A percentile compares a stretch with the other conserved stretches of the same genome.
Evolutionary conservation across 2,329 filamentous ascomycete species (phyloP).

Genomic region (Capronia epimyces): DNA sequence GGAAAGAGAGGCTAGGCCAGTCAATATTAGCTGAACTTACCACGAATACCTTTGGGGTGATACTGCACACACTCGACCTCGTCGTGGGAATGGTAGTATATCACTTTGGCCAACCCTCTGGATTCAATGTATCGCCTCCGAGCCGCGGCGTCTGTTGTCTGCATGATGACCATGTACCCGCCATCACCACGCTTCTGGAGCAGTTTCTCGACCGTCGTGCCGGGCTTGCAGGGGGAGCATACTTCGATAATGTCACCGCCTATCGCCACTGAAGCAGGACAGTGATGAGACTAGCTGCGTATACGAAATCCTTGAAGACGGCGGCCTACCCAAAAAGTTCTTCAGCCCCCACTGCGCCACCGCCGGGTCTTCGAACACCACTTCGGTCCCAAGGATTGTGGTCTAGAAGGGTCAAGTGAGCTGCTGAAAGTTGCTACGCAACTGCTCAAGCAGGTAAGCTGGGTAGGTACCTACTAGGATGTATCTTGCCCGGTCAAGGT

Average conservation of each 20-base stretch:
- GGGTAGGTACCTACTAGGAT: constrained; percentile 21
- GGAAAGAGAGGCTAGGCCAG: too few relatives aligned
- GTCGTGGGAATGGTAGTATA: constrained; percentile 33
- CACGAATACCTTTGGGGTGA: constrained; percentile 42
- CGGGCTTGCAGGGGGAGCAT: constrained; percentile 34
- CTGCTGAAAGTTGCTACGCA: background rate
- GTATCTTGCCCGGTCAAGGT: constrained; percentile 26
- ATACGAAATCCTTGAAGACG: background rate
- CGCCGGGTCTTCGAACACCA: constrained; percentile 37
- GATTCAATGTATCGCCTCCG: constrained; percentile 37
- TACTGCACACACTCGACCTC: constrained; percentile 40
- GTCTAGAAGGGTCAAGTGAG: constrained; percentile 17
- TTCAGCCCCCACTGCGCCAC: constrained; percentile 39
- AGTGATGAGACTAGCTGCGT: background rate
- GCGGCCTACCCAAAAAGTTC: constrained; percentile 36
- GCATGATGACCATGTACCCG: constrained; percentile 49
- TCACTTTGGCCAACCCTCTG: constrained; percentile 35
- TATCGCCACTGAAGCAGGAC: constrained; percentile 33
- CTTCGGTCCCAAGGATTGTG: constrained; percentile 37
- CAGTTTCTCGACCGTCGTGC: constrained; percentile 40
- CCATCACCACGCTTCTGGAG: constrained; percentile 42
- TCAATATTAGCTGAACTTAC: constrained; percentile 18
- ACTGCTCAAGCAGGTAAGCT: background rate
- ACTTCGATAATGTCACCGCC: constrained; percentile 44
- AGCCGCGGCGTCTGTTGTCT: constrained; percentile 38